These are phyloP conservation scores for Wallemia mellicola DNA, from an alignment of 1,284 basidiomycete genomes.

Conservation along the genomic window DNA sequence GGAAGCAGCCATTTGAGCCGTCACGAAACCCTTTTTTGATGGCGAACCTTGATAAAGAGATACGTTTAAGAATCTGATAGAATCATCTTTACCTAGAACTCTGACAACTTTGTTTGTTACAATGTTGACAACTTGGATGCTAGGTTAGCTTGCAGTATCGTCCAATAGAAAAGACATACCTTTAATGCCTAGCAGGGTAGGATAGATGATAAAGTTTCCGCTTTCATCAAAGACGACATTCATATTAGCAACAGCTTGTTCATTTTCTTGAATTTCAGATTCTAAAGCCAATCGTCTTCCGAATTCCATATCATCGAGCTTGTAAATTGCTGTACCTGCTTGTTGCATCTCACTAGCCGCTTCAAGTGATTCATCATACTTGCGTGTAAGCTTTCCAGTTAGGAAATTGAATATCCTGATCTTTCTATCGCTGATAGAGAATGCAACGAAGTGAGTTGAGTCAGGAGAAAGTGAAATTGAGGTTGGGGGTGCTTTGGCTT, in stretches of 20 bases:
- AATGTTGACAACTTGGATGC: conserved; percentile 49
- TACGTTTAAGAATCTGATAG: conserved; percentile 62
- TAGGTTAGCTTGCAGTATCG: neutral
- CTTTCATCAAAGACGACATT: conserved; percentile 92
- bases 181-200: conserved; percentile 80
- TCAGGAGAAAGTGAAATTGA: conserved; percentile 73
- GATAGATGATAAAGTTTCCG: conserved; percentile 74
- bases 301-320: conserved; percentile 97
- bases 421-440: conserved; percentile 71
- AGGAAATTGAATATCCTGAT: conserved; percentile 80
- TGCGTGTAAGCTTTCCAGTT: conserved; percentile 59
- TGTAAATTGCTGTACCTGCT: conserved; percentile 61
- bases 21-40: conserved; percentile 52
- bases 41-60: conserved; percentile 78
- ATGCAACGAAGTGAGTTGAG: conserved; percentile 58
- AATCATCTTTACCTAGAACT: conserved; percentile 80
- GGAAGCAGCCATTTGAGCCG: conserved; percentile 77
- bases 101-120: conserved; percentile 77
- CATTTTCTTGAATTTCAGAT: conserved; percentile 52
- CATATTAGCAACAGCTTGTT: conserved; percentile 36
- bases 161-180: conserved; percentile 21
- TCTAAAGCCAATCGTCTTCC: conserved; percentile 78
- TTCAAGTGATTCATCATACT: conserved; percentile 75
- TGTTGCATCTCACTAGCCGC: conserved; percentile 94
- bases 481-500: conserved; percentile 72